Evolutionary conservation across 306 rosid genomes (phyloP), one percentile per base, ranked within the genome.

Genomic region (Castanea crenata): DNA sequence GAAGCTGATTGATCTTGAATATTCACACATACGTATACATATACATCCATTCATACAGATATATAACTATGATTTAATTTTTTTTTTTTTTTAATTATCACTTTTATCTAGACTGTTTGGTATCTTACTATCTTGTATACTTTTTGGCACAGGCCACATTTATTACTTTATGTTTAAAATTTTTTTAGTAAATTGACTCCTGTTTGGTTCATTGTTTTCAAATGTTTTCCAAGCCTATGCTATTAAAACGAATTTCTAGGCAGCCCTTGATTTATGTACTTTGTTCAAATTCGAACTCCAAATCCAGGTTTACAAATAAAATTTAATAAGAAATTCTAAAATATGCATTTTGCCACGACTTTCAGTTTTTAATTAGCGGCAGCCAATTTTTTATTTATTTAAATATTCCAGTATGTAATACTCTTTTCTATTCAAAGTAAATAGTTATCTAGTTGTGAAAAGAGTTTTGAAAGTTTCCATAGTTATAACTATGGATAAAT

Each of bases 1-100:
- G 91, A 82, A 76, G 71, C 70, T 77, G 70, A 67, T 78, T 70
- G 41, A 73, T 44, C 41, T 51, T 63, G 55, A 35, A 8, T 35
- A 46, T 74, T 9, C 76, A 29, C 69, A 20, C 19, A 6, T 65
- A 18, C 4, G 4, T 11, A 21, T 56, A 32, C 52, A 12, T 13
- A 49, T 7, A 38, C 11, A 38, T 38, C 54, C 16, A 10, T 49
- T 3, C 15, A 49, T 12, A 46, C 4, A 49, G 12, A 12, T 11
- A 46, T 49, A 49, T n/a, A 18, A 64, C 14, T 3, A 38, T 27
- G 55, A 25, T 21, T 38, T 35, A 1, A 25, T n/a, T n/a, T n/a
- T n/a, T 0, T 25, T 25, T 54, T 9, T 3, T 76, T 35, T 25
- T 16, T 5, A 5, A 18, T 65, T 57, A 21, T 46, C 54, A 3